A percentile compares a stretch with the other conserved stretches of the same genome.
Evolutionary conservation across 768 basidiomycete genomes (phyloP).

Genomic region (Serendipita sp.): DNA sequence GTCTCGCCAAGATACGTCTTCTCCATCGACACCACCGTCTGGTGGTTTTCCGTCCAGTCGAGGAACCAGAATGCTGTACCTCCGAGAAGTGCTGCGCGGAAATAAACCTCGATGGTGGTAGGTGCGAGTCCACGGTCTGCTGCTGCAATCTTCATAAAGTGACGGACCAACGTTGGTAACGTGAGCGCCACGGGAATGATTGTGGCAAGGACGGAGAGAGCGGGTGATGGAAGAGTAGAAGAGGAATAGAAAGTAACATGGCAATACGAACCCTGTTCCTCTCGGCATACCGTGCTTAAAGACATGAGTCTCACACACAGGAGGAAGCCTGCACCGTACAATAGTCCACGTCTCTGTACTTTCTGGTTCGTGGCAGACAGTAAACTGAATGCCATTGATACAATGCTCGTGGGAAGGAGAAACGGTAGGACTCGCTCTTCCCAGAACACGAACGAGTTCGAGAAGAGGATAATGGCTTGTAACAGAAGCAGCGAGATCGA

Average conservation of each 20-base stretch:
- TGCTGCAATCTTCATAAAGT: constrained; percentile 46
- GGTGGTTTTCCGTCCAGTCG: constrained; percentile 46
- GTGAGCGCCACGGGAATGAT: constrained; percentile 38
- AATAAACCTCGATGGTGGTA: constrained; percentile 40
- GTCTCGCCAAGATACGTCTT: constrained; percentile 14
- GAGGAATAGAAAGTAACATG: constrained; percentile 78
- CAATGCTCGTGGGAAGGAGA: constrained; percentile 49
- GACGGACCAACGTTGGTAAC: constrained; percentile 39
- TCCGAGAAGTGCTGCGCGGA: constrained; percentile 41
- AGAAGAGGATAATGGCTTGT: constrained; percentile 64
- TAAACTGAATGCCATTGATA: constrained; percentile 43
- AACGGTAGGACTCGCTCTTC: constrained; percentile 74
- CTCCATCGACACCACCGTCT: not conserved
- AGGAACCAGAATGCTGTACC: constrained; percentile 60
- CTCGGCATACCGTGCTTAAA: constrained; percentile 75
- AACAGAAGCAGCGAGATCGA: constrained; percentile 36
- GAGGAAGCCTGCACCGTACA: constrained; percentile 50
- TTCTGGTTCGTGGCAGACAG: constrained; percentile 49
- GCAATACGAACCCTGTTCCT: constrained; percentile 80
- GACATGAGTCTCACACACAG: constrained; percentile 59
- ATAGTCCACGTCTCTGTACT: constrained; percentile 60
- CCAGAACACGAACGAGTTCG: constrained; percentile 97
- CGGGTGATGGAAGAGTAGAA: constrained; percentile 48
- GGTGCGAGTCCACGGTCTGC: constrained; percentile 41
- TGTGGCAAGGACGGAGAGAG: constrained; percentile 39